phyloP scores from a whole-genome alignment of 1,284 basidiomycete species.

The Anthracocystis panici-leucophaei region DNA sequence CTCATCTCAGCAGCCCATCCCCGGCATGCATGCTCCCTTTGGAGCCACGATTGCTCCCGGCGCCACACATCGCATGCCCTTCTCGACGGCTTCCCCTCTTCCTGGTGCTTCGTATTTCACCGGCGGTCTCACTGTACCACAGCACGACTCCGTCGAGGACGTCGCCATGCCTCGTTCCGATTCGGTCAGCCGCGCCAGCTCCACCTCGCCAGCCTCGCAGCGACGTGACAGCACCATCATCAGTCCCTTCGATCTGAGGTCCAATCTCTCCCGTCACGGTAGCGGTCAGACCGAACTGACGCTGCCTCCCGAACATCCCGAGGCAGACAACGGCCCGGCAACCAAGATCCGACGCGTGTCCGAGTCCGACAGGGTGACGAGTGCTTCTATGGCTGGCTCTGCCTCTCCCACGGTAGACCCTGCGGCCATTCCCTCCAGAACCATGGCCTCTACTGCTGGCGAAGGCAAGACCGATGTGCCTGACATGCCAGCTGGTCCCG shows the following conservation, averaged over 20 bases:
- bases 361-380: background rate
- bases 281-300: slow-evolving; percentile 48
- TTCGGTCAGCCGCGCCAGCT: slow-evolving; percentile 21
- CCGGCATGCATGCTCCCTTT: slow-evolving; percentile 21
- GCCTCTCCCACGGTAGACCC: slow-evolving; percentile 19
- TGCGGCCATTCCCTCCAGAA: slow-evolving; percentile 17
- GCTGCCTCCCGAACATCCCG: slow-evolving; percentile 29
- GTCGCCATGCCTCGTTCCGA: slow-evolving; percentile 22
- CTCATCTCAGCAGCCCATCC: slow-evolving; percentile 19
- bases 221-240: slow-evolving; percentile 19
- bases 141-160: slow-evolving; percentile 18
- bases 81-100: slow-evolving; percentile 15
- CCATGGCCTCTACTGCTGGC: slow-evolving; percentile 4
- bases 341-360: slow-evolving; percentile 22
- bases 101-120: slow-evolving; percentile 13
- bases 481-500: slow-evolving; percentile 6
- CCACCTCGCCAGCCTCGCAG: slow-evolving; percentile 20
- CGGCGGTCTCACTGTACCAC: slow-evolving; percentile 21
- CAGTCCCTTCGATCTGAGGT: slow-evolving; percentile 20
- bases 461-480: background rate
- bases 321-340: slow-evolving; percentile 15
- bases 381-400: slow-evolving; percentile 1
- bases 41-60: slow-evolving; percentile 25
- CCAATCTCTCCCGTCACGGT: slow-evolving; percentile 33
- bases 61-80: slow-evolving; percentile 26